Percentiles rank a stretch among this genome's conserved stretches.
Evolutionary conservation across 495 filamentous ascomycete species (phyloP).

Genomic region (Chaetomium fimeti): DNA sequence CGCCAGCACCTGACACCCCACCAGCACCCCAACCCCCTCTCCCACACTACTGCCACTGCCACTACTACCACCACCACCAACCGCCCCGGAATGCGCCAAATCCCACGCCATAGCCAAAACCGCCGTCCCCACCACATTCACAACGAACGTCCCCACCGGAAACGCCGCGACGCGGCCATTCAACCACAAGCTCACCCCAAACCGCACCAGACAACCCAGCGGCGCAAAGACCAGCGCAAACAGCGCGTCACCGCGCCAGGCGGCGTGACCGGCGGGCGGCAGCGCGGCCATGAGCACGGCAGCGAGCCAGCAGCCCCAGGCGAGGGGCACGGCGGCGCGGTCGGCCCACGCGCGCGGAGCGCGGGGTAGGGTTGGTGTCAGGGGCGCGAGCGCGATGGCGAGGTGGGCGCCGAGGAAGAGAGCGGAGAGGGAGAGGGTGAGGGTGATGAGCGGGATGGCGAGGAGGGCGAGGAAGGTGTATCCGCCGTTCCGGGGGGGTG

Average conservation of each 20-base stretch:
- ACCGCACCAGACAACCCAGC: slow-evolving; percentile 71
- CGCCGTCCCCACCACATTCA: slow-evolving; percentile 74
- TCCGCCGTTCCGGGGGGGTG: slow-evolving; percentile 61
- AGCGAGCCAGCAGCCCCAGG: slow-evolving; percentile 73
- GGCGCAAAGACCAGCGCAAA: slow-evolving; percentile 87
- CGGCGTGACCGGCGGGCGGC: slow-evolving; percentile 66
- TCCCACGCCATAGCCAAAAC: slow-evolving; percentile 67
- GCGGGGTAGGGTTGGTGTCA: slow-evolving; percentile 57
- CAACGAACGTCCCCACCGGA: slow-evolving; percentile 84
- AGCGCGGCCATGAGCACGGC: slow-evolving; percentile 70
- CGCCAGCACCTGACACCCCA: slow-evolving; percentile 76
- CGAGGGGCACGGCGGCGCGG: slow-evolving; percentile 59
- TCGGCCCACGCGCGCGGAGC: slow-evolving; percentile 63
- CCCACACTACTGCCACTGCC: slow-evolving; percentile 53
- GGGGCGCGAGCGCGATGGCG: slow-evolving; percentile 59
- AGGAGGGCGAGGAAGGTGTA: slow-evolving; percentile 80
- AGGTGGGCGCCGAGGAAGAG: slow-evolving; percentile 75
- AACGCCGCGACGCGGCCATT: slow-evolving; percentile 69
- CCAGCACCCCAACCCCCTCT: slow-evolving; percentile 23
- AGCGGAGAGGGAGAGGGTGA: slow-evolving; percentile 66
- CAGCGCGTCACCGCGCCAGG: slow-evolving; percentile 72
- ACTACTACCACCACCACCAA: slow-evolving; percentile 36
- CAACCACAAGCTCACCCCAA: slow-evolving; percentile 64
- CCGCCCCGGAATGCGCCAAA: slow-evolving; percentile 58
- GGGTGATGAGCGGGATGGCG: slow-evolving; percentile 64